A percentile compares a stretch with the other conserved stretches of the same genome.
phyloP scores from a whole-genome alignment of 345 rosid species.

The Citrus mangshanensis region DNA sequence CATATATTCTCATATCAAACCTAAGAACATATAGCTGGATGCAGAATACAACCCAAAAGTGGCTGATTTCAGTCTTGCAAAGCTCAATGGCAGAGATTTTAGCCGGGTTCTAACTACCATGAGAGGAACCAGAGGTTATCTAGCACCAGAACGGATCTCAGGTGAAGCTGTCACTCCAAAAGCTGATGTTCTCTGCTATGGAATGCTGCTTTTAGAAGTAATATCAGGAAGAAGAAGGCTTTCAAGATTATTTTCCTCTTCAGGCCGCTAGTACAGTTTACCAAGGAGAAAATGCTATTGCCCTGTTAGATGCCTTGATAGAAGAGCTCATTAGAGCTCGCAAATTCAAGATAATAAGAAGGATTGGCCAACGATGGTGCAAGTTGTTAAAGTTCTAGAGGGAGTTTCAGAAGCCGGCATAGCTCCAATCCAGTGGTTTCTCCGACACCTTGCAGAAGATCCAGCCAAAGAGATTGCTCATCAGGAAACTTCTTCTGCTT shows the following conservation, averaged over 20 bases:
- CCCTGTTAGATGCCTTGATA: constrained; percentile 9
- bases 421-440: constrained; percentile 12
- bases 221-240: constrained; percentile 20
- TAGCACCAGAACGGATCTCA: constrained; percentile 16
- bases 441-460: not conserved
- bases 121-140: constrained; percentile 16
- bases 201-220: constrained; percentile 22
- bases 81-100: constrained; percentile 5
- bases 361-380: constrained; percentile 12
- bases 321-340: constrained; percentile 14
- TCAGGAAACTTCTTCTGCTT: too few relatives aligned
- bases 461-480: too few relatives aligned
- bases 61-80: constrained; percentile 14
- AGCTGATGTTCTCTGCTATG: constrained; percentile 29
- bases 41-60: constrained; percentile 11
- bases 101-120: constrained; percentile 18
- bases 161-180: constrained; percentile 21
- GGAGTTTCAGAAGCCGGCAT: not conserved
- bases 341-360: constrained; percentile 14
- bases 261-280: not conserved
- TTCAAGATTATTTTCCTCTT: constrained; percentile 10
- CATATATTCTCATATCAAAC: constrained; percentile 14
- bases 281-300: constrained; percentile 12
- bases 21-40: constrained; percentile 14
- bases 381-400: constrained; percentile 10